A percentile compares a stretch with the other conserved stretches of the same genome.
phyloP scores from a whole-genome alignment of 441 rosid species.

The Populus trichocarpa region DNA sequence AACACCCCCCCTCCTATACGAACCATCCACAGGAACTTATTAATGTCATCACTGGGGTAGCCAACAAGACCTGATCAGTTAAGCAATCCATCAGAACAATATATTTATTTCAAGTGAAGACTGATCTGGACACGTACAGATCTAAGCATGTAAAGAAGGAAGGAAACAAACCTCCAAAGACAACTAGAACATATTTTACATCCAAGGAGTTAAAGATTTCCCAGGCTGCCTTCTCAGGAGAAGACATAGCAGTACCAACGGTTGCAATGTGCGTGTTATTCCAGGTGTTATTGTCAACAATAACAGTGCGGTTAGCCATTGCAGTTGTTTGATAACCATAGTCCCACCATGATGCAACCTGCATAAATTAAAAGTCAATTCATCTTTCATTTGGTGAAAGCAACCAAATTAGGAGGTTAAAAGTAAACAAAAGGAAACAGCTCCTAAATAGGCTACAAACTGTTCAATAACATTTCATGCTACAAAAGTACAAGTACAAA shows the following conservation, averaged over 20 bases:
- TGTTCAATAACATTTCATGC: neutral
- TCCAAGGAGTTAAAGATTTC: conserved; percentile 95
- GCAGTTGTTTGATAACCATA: conserved; percentile 99
- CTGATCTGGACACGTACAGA: neutral
- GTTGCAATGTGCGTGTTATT: conserved; percentile 99
- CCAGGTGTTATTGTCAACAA: conserved; percentile 99
- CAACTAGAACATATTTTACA: conserved; percentile 97
- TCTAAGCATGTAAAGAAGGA: conserved; percentile 15
- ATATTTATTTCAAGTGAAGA: neutral
- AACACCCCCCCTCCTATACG: conserved; percentile 98
- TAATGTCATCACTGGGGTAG: conserved; percentile 98
- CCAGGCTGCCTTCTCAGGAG: conserved; percentile 99
- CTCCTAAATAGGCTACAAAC: neutral
- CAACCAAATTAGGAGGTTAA: neutral
- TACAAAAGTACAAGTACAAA: neutral
- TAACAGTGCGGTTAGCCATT: conserved; percentile 99
- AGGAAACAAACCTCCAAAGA: conserved; percentile 83
- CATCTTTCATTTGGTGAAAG: conserved; percentile 9
- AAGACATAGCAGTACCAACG: conserved; percentile 99
- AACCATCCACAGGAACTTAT: conserved; percentile 99
- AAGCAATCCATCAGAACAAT: conserved; percentile 34
- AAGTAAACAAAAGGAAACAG: neutral
- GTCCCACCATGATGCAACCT: conserved; percentile 99
- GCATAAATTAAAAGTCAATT: conserved; percentile 24
- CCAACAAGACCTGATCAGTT: conserved; percentile 80